phyloP scores from a whole-genome alignment of 345 rosid species.

The Eucalyptus coolabah region DNA sequence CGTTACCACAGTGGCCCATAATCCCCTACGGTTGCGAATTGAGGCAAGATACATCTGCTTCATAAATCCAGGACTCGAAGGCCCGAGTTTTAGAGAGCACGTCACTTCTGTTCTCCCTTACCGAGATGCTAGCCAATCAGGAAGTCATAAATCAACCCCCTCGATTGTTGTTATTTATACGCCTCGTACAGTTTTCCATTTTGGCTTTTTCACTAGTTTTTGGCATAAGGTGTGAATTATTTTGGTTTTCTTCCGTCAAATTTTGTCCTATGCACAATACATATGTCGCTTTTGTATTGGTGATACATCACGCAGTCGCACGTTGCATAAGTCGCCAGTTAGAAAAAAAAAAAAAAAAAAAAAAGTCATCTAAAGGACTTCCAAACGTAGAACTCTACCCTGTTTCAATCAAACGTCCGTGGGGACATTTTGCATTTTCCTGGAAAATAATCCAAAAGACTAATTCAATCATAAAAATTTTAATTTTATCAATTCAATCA shows the following conservation, averaged over 20 bases:
- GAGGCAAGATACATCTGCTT: background rate
- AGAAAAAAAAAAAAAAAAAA: too few species aligned
- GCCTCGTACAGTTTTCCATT: background rate
- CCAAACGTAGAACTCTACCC: background rate
- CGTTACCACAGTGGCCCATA: background rate
- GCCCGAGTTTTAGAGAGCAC: background rate
- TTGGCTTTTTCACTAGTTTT: background rate
- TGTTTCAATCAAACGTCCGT: background rate
- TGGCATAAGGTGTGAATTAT: background rate
- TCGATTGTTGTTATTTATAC: background rate
- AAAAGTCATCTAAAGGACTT: background rate
- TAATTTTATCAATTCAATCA: accelerated
- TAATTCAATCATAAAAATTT: too few species aligned
- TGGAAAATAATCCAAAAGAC: too few species aligned
- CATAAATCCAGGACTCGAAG: background rate
- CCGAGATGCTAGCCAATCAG: background rate
- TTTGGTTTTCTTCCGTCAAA: background rate
- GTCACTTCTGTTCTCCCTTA: background rate
- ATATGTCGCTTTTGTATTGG: background rate
- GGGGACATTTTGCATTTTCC: too few species aligned
- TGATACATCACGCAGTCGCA: background rate
- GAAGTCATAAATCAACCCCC: background rate
- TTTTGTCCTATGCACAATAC: background rate
- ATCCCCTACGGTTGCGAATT: background rate
- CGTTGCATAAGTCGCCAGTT: background rate